These are phyloP conservation scores for Brassica incana DNA, from an alignment of 345 rosid genomes.

Conservation along the genomic window DNA sequence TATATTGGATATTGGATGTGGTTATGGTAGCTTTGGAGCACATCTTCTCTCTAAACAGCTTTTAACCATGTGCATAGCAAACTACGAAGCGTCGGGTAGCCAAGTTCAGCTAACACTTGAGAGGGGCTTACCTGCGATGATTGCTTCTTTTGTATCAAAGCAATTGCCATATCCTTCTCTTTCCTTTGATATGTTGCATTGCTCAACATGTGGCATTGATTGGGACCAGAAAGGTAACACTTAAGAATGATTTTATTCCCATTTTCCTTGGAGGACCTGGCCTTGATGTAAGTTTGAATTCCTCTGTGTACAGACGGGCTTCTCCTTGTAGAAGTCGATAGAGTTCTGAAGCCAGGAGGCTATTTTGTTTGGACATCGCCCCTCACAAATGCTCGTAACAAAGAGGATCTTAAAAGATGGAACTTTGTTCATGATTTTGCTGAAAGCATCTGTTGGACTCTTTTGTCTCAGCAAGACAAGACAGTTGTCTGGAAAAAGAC, in stretches of 20 bases:
- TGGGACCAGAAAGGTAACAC: constrained; percentile 94
- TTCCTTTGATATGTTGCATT: constrained; percentile 98
- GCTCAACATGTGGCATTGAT: constrained; percentile 86
- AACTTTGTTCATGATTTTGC: constrained; percentile 67
- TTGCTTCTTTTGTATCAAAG: constrained; percentile 71
- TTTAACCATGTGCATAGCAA: constrained; percentile 93
- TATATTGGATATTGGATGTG: constrained; percentile 96
- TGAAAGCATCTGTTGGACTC: constrained; percentile 89
- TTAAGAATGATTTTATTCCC: neutral
- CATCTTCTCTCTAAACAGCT: constrained; percentile 80
- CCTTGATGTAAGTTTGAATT: neutral
- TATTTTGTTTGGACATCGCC: constrained; percentile 99
- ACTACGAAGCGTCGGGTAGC: constrained; percentile 93
- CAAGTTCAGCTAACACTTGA: constrained; percentile 98
- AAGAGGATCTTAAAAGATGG: constrained; percentile 71
- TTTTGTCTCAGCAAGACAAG: constrained; percentile 90
- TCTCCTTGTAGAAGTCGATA: constrained; percentile 78
- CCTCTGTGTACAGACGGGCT: constrained; percentile 62
- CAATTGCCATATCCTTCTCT: constrained; percentile 98
- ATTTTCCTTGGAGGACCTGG: neutral
- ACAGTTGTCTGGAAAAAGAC: constrained; percentile 98
- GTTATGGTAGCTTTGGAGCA: constrained; percentile 99
- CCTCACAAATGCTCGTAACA: constrained; percentile 74
- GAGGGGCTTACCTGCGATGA: constrained; percentile 99
- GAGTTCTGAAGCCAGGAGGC: constrained; percentile 96